phyloP scores from a whole-genome alignment of 2,329 filamentous ascomycete species.

The Phyllachora maydis region DNA sequence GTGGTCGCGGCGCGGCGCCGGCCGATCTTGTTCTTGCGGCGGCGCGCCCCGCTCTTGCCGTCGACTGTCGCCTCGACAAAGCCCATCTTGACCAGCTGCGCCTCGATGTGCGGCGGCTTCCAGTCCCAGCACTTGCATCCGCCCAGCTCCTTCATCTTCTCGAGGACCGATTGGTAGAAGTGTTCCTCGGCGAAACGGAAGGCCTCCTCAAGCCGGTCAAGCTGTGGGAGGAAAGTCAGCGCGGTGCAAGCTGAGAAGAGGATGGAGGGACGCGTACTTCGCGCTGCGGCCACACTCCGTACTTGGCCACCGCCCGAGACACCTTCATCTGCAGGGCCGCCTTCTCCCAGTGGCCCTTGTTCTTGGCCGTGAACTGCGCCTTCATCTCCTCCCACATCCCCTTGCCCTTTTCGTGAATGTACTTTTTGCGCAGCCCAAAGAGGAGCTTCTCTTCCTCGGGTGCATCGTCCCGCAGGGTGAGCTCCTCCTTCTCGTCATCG shows the following conservation, averaged over 20 bases:
- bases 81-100: constrained; percentile 24
- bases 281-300: constrained; percentile 22
- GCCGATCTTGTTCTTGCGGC: constrained; percentile 16
- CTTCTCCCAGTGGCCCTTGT: constrained; percentile 15
- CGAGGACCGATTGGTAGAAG: constrained; percentile 19
- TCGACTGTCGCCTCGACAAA: constrained; percentile 22
- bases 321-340: constrained; percentile 36
- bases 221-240: constrained; percentile 9
- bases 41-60: constrained; percentile 16
- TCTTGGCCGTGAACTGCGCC: constrained; percentile 17
- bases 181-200: constrained; percentile 18
- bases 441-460: constrained; percentile 26
- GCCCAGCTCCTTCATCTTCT: constrained; percentile 24
- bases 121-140: constrained; percentile 28
- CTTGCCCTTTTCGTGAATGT: constrained; percentile 25
- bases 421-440: constrained; percentile 24
- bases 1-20: constrained; percentile 3
- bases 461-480: constrained; percentile 19
- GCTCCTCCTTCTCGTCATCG: constrained; percentile 6
- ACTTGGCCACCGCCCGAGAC: constrained; percentile 25
- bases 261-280: constrained; percentile 21
- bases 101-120: constrained; percentile 25
- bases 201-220: constrained; percentile 17
- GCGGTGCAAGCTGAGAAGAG: neutral
- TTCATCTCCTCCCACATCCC: constrained; percentile 37